Evolutionary conservation across 2,329 filamentous ascomycete species (phyloP).

Genomic region (Botrytis deweyae): DNA sequence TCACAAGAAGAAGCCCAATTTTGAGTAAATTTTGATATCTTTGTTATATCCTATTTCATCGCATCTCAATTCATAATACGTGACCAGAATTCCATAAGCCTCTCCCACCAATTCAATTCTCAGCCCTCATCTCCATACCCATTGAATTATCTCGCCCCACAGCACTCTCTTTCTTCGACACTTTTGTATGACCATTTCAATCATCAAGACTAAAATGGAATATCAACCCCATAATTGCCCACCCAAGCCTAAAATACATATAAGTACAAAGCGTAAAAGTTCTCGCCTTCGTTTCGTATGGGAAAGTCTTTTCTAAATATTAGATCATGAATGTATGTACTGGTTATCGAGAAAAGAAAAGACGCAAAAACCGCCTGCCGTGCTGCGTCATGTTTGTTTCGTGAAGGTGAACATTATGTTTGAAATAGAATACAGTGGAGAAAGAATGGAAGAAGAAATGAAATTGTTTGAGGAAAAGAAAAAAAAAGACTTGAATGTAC

Average conservation of each 20-base stretch:
- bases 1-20: neutral
- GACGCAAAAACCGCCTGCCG: neutral
- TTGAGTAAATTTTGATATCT: neutral
- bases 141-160: neutral
- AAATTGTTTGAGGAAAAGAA: neutral
- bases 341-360: neutral
- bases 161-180: neutral
- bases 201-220: neutral
- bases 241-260: constrained; percentile 7
- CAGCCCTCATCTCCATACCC: neutral
- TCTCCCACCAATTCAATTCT: neutral
- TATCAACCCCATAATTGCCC: neutral
- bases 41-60: neutral
- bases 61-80: constrained; percentile 6
- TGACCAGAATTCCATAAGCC: neutral
- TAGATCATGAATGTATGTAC: constrained; percentile 9
- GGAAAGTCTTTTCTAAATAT: constrained; percentile 3
- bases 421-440: neutral
- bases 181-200: neutral
- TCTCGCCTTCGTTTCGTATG: neutral
- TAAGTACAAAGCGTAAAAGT: constrained; percentile 3
- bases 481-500: neutral
- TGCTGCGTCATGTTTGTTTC: neutral
- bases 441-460: neutral
- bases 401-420: neutral